A percentile compares a stretch with the other conserved stretches of the same genome.
phyloP scores from a whole-genome alignment of 2,329 filamentous ascomycete genomes.

The Dactylellina leptospora region DNA sequence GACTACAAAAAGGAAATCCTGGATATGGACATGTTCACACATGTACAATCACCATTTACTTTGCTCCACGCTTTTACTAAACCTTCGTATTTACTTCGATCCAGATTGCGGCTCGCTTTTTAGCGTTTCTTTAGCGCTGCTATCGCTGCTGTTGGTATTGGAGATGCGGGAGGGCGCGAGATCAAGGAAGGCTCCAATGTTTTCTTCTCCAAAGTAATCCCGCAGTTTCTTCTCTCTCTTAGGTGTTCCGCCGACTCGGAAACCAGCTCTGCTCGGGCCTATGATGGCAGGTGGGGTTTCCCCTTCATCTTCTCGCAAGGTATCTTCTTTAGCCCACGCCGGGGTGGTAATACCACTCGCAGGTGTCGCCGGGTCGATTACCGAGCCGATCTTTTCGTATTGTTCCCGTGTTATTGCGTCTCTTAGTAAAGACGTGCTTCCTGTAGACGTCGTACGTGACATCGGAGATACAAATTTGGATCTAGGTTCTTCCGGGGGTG shows the following conservation, averaged over 20 bases:
- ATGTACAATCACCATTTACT: neutral
- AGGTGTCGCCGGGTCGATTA: conserved; percentile 28
- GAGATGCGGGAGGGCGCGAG: neutral
- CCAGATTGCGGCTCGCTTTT: neutral
- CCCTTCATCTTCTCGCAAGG: conserved; percentile 16
- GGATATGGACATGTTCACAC: neutral
- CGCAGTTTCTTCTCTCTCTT: conserved; percentile 19
- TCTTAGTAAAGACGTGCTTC: conserved; percentile 5
- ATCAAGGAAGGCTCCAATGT: conserved; percentile 33
- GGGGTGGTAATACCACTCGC: conserved; percentile 32
- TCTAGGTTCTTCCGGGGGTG: conserved; percentile 22
- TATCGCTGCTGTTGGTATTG: neutral
- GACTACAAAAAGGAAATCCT: neutral
- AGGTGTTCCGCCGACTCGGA: conserved; percentile 5
- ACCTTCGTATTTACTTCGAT: neutral
- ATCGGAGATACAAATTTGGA: neutral
- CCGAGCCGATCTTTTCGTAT: conserved; percentile 38
- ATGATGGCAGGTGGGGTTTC: conserved; percentile 29
- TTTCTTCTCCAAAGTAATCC: conserved; percentile 38
- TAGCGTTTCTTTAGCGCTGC: neutral
- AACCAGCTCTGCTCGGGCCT: conserved; percentile 11
- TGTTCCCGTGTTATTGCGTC: conserved; percentile 29
- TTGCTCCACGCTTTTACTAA: conserved; percentile 1
- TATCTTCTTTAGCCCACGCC: conserved; percentile 35
- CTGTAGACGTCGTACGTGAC: conserved; percentile 5